Conservation (phyloP, 2,329 filamentous ascomycete genomes). For the Amylocarpus encephaloides region DNA sequence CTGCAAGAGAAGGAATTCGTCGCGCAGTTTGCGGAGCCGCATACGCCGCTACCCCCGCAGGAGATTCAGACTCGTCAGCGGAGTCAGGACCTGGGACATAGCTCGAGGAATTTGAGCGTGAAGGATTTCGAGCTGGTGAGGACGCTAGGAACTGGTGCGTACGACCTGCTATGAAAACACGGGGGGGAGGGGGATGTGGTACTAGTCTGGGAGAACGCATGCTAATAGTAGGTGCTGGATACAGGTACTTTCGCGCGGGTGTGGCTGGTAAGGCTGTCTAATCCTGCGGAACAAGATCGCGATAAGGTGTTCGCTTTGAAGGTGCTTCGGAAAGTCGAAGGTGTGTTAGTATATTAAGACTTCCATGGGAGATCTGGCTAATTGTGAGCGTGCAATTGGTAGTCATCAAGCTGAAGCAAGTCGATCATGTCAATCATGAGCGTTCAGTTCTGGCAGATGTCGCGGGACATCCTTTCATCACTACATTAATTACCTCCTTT, state of each 20-base stretch:
- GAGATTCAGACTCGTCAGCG: constrained; percentile 23
- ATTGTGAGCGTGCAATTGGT: constrained; percentile 13
- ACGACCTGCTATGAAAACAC: constrained; percentile 6
- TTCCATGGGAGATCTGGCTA: not conserved
- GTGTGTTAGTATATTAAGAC: constrained; percentile 17
- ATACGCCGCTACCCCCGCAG: constrained; percentile 19
- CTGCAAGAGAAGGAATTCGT: constrained; percentile 27
- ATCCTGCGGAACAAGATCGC: constrained; percentile 45
- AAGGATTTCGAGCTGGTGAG: constrained; percentile 67
- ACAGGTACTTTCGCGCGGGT: constrained; percentile 75
- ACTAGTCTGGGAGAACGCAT: not conserved
- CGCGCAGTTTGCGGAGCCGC: constrained; percentile 19
- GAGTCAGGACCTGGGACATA: constrained; percentile 26
- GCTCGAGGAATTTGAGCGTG: constrained; percentile 32
- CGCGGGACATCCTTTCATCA: constrained; percentile 78
- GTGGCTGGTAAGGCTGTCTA: constrained; percentile 64
- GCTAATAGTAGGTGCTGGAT: constrained; percentile 12
- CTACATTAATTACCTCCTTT: constrained; percentile 70
- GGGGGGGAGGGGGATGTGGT: constrained; percentile 3
- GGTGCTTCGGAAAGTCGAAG: constrained; percentile 64
- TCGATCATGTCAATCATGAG: constrained; percentile 82
- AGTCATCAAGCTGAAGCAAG: constrained; percentile 78
- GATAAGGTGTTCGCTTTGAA: constrained; percentile 74
- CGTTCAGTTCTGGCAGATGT: constrained; percentile 71
- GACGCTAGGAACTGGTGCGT: constrained; percentile 67